A percentile compares a stretch with the other conserved stretches of the same genome.
Evolutionary conservation across 1,139 yeast species (phyloP).

Genomic region (Debaryomyces singareniensis): DNA sequence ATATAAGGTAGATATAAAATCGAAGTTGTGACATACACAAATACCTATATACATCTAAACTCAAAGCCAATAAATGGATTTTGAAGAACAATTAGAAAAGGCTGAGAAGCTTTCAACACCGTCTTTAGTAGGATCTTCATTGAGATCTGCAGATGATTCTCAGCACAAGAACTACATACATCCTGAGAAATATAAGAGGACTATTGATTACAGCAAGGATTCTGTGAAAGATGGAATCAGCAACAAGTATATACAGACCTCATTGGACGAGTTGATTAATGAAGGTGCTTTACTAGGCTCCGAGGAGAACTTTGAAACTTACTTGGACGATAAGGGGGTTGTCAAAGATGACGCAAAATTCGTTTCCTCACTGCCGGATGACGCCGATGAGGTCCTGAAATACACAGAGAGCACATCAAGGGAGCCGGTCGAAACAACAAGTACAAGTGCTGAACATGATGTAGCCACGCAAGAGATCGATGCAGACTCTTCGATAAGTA

Average conservation of each 20-base stretch:
- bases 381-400: slow-evolving; percentile 4
- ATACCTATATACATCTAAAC: too few species aligned
- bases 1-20: too few species aligned
- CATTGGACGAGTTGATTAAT: slow-evolving; percentile 49
- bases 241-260: slow-evolving; percentile 29
- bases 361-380: not conserved
- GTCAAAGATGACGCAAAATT: slow-evolving; percentile 38
- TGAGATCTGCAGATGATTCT: slow-evolving; percentile 48
- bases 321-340: slow-evolving; percentile 48
- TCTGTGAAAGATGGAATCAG: slow-evolving; percentile 4
- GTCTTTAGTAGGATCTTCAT: slow-evolving; percentile 50
- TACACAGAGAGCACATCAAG: slow-evolving; percentile 4
- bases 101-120: slow-evolving; percentile 47
- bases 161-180: slow-evolving; percentile 42
- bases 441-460: not conserved
- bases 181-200: slow-evolving; percentile 34
- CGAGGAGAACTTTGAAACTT: slow-evolving; percentile 48
- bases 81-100: slow-evolving; percentile 49
- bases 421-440: slow-evolving; percentile 4
- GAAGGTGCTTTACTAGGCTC: slow-evolving; percentile 59
- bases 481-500: slow-evolving; percentile 31
- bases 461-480: too few species aligned
- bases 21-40: too few species aligned
- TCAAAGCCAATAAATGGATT: too few species aligned
- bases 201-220: slow-evolving; percentile 11